These are phyloP conservation scores for Verruconis gallopava DNA, from an alignment of 2,329 filamentous ascomycete species.

Conservation along the genomic window DNA sequence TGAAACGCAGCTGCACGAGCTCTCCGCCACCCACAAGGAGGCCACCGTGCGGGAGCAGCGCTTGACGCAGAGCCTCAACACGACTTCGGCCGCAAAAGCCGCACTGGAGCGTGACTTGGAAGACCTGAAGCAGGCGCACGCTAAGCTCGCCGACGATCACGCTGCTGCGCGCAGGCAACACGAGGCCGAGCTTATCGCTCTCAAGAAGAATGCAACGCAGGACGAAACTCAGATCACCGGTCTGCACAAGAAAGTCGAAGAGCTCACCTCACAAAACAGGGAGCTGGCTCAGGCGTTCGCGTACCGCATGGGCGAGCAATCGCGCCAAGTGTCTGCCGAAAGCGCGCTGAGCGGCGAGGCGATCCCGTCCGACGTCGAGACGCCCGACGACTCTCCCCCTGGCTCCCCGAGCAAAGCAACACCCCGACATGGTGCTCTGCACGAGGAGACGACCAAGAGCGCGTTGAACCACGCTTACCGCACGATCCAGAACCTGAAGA, in stretches of 20 bases:
- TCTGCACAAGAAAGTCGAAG: conserved; percentile 75
- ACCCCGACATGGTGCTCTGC: conserved; percentile 79
- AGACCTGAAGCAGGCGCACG: conserved; percentile 67
- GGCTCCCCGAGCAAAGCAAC: conserved; percentile 84
- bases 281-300: conserved; percentile 79
- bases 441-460: conserved; percentile 88
- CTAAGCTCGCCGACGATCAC: conserved; percentile 73
- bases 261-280: conserved; percentile 77
- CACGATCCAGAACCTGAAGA: conserved; percentile 91
- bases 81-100: conserved; percentile 62
- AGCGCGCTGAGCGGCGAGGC: conserved; percentile 43
- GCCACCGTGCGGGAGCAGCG: conserved; percentile 72
- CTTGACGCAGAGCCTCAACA: conserved; percentile 57
- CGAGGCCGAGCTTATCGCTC: conserved; percentile 73
- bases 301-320: conserved; percentile 52
- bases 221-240: conserved; percentile 67
- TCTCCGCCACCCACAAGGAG: conserved; percentile 60
- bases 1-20: conserved; percentile 81
- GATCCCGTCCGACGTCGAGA: conserved; percentile 31
- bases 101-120: conserved; percentile 75
- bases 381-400: conserved; percentile 82
- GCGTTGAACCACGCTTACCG: conserved; percentile 89
- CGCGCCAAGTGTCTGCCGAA: conserved; percentile 14
- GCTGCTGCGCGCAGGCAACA: conserved; percentile 64
- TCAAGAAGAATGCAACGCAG: conserved; percentile 66